Percentiles rank a stretch among this genome's conserved stretches.
Evolutionary conservation across 73 alveolate genomes (phyloP).

Genomic region (Symbiodinium pilosum): DNA sequence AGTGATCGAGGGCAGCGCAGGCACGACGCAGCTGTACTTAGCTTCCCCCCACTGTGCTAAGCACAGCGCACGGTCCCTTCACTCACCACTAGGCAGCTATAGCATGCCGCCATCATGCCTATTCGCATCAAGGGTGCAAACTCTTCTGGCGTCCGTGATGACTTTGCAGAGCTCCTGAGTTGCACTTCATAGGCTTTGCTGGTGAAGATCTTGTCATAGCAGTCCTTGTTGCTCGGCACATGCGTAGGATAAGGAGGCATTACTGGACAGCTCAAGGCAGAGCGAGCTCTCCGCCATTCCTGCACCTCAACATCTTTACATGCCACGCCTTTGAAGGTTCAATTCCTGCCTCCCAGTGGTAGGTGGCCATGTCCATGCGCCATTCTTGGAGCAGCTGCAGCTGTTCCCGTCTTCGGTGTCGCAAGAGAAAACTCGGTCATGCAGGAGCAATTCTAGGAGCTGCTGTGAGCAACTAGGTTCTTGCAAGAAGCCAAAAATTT

Average conservation of each 20-base stretch:
- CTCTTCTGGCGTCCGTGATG: background rate
- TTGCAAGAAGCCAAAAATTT: background rate
- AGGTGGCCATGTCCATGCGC: constrained; percentile 79
- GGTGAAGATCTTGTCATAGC: too few relatives aligned
- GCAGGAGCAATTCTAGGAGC: background rate
- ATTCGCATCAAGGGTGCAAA: background rate
- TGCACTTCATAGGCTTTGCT: background rate
- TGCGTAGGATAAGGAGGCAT: constrained; percentile 87
- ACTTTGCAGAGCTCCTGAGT: background rate
- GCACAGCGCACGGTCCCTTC: too few relatives aligned
- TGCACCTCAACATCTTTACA: constrained; percentile 35
- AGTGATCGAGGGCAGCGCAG: too few relatives aligned
- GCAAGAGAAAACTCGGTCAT: constrained; percentile 26
- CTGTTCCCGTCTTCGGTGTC: constrained; percentile 38
- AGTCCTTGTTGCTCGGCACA: constrained; percentile 33
- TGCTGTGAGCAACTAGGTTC: background rate
- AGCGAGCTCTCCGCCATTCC: constrained; percentile 58
- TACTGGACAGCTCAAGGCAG: constrained; percentile 20
- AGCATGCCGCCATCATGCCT: too few relatives aligned
- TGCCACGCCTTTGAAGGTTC: background rate
- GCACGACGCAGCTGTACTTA: too few relatives aligned
- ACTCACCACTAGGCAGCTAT: too few relatives aligned
- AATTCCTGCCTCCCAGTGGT: constrained; percentile 54
- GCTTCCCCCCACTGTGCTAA: too few relatives aligned
- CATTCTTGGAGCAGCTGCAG: constrained; percentile 60